A percentile compares a stretch with the other conserved stretches of the same genome.
phyloP scores from a whole-genome alignment of 2,329 filamentous ascomycete genomes.

The Trichoderma afroharzianum region DNA sequence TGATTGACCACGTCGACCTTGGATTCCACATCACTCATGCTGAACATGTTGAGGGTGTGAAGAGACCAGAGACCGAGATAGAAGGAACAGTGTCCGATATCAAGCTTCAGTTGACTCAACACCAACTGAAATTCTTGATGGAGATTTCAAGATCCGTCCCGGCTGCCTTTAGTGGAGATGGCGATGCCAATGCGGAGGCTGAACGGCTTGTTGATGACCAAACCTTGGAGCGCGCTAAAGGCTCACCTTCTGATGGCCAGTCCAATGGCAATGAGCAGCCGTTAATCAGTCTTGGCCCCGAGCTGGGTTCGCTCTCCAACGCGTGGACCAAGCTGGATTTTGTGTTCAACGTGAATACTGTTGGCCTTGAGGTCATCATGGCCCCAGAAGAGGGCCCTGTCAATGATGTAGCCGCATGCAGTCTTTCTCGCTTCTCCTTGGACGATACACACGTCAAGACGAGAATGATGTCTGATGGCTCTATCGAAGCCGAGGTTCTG shows the following conservation, averaged over 20 bases:
- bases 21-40: slow-evolving; percentile 89
- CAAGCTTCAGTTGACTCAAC: slow-evolving; percentile 84
- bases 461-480: slow-evolving; percentile 86
- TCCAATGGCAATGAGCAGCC: slow-evolving; percentile 35
- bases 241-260: slow-evolving; percentile 31
- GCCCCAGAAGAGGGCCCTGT: slow-evolving; percentile 73
- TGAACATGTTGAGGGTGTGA: slow-evolving; percentile 72
- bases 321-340: slow-evolving; percentile 93
- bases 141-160: slow-evolving; percentile 87
- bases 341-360: slow-evolving; percentile 81
- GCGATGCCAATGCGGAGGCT: slow-evolving; percentile 72
- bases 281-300: slow-evolving; percentile 60
- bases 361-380: slow-evolving; percentile 83
- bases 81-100: slow-evolving; percentile 90
- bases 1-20: slow-evolving; percentile 95
- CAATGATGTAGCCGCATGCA: slow-evolving; percentile 72
- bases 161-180: slow-evolving; percentile 67
- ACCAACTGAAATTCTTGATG: slow-evolving; percentile 84
- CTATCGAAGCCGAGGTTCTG: slow-evolving; percentile 86
- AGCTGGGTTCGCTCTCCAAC: slow-evolving; percentile 64
- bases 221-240: slow-evolving; percentile 48
- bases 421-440: slow-evolving; percentile 88
- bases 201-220: slow-evolving; percentile 67
- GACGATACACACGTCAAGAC: slow-evolving; percentile 91
- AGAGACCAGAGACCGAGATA: slow-evolving; percentile 87